These are phyloP conservation scores for Batkoa obscura DNA, from an alignment of 371 early-diverging fungal species.

Conservation along the genomic window DNA sequence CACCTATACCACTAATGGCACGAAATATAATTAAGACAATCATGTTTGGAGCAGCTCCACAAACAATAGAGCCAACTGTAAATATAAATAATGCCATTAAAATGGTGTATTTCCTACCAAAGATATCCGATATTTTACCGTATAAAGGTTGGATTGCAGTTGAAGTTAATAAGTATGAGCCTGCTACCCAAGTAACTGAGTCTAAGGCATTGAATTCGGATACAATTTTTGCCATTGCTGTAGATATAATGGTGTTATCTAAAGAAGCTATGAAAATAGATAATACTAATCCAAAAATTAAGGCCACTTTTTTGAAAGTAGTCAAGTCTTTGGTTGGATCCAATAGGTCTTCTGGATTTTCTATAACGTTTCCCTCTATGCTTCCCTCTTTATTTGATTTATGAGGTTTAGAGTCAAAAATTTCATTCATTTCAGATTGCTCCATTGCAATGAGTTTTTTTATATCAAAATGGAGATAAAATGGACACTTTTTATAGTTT, in stretches of 20 bases:
- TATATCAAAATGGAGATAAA: too few relatives aligned
- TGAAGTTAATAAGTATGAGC: slow-evolving; percentile 48
- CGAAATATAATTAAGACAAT: slow-evolving; percentile 45
- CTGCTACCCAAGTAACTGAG: slow-evolving; percentile 50
- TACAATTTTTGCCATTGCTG: slow-evolving; percentile 52
- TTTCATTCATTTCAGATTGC: too few relatives aligned
- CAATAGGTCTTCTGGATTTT: too few relatives aligned
- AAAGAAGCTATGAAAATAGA: slow-evolving; percentile 37
- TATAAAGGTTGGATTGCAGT: slow-evolving; percentile 62
- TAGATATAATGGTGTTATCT: slow-evolving; percentile 63
- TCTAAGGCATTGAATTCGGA: slow-evolving; percentile 44
- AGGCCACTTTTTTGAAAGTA: too few relatives aligned
- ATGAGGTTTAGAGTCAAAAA: too few relatives aligned
- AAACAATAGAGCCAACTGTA: slow-evolving; percentile 28
- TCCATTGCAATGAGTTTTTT: too few relatives aligned
- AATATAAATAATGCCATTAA: slow-evolving; percentile 32
- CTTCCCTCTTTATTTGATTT: too few relatives aligned
- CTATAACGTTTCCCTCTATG: too few relatives aligned
- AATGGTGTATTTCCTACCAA: slow-evolving; percentile 40
- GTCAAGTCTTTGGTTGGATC: too few relatives aligned
- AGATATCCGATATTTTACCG: slow-evolving; percentile 30
- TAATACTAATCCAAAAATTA: slow-evolving; percentile 12
- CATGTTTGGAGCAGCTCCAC: slow-evolving; percentile 31
- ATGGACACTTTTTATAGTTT: too few relatives aligned
- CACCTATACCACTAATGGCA: slow-evolving; percentile 59